Percentiles rank a stretch among this genome's conserved stretches.
Conservation (phyloP, 176 grass and related monocot genomes). For the Elaeis guineensis region DNA sequence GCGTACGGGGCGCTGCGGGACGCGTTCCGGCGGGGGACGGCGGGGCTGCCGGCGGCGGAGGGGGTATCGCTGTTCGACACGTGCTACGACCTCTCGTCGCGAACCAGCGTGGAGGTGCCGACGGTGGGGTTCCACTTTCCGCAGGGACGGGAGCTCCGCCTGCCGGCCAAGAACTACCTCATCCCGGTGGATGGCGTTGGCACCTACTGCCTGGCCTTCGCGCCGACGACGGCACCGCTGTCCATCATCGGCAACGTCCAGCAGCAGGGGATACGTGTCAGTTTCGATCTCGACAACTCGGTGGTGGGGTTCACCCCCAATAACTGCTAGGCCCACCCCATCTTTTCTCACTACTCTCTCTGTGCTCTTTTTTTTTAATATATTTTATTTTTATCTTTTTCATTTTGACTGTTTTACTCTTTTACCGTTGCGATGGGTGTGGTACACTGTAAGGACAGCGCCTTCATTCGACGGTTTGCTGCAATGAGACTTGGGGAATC, state of each 20-base stretch:
- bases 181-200: slow-evolving; percentile 64
- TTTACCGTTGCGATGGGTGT: too few relatives aligned
- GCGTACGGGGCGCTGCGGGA: slow-evolving; percentile 55
- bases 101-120: slow-evolving; percentile 72
- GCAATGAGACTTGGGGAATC: too few relatives aligned
- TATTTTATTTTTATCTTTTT: slow-evolving; percentile 8
- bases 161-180: slow-evolving; percentile 93
- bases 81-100: slow-evolving; percentile 85
- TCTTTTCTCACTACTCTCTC: neutral
- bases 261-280: slow-evolving; percentile 80
- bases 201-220: slow-evolving; percentile 88
- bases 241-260: slow-evolving; percentile 98
- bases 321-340: slow-evolving; percentile 47
- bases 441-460: too few relatives aligned
- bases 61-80: slow-evolving; percentile 86
- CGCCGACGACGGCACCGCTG: slow-evolving; percentile 45
- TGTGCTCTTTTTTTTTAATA: neutral
- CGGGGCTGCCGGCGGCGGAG: slow-evolving; percentile 8
- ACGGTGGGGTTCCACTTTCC: slow-evolving; percentile 62
- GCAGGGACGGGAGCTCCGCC: slow-evolving; percentile 31
- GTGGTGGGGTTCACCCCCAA: slow-evolving; percentile 66
- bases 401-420: too few relatives aligned
- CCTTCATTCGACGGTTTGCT: too few relatives aligned
- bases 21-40: slow-evolving; percentile 43
- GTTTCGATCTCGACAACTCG: slow-evolving; percentile 58